Percentiles rank a stretch among this genome's conserved stretches.
These are phyloP conservation scores for Earliella scabrosa DNA, from an alignment of 1,284 basidiomycete genomes.

Conservation along the genomic window DNA sequence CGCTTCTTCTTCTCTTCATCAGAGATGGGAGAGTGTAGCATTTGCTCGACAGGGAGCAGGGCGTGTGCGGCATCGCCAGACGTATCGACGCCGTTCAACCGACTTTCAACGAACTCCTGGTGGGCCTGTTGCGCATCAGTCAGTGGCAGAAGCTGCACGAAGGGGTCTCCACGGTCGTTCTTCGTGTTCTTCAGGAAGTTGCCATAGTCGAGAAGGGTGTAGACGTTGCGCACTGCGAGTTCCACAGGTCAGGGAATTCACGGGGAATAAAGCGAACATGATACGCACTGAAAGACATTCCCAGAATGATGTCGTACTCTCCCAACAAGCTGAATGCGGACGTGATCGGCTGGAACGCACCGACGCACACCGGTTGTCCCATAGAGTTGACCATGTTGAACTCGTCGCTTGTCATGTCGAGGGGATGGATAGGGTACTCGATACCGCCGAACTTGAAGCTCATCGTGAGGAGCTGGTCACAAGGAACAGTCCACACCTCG, in stretches of 20 bases:
- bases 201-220: slow-evolving; percentile 64
- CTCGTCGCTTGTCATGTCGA: slow-evolving; percentile 73
- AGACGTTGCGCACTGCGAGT: slow-evolving; percentile 69
- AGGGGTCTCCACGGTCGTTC: slow-evolving; percentile 48
- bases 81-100: slow-evolving; percentile 54
- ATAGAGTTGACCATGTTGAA: slow-evolving; percentile 55
- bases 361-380: slow-evolving; percentile 69
- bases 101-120: slow-evolving; percentile 53
- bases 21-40: slow-evolving; percentile 67
- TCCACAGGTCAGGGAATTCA: not conserved
- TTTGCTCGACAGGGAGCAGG: slow-evolving; percentile 57
- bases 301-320: slow-evolving; percentile 80
- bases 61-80: slow-evolving; percentile 36
- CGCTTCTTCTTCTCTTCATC: slow-evolving; percentile 70
- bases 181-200: slow-evolving; percentile 50
- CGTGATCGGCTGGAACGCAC: slow-evolving; percentile 81
- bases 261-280: not conserved
- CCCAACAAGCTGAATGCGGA: slow-evolving; percentile 77
- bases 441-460: slow-evolving; percentile 72
- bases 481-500: slow-evolving; percentile 75
- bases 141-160: slow-evolving; percentile 61
- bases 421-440: slow-evolving; percentile 72
- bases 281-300: slow-evolving; percentile 76
- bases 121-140: slow-evolving; percentile 45
- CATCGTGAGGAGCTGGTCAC: slow-evolving; percentile 70